Percentiles rank a stretch among this genome's conserved stretches.
Conservation (phyloP, 2,329 filamentous ascomycete genomes). For the Cladosporium sp. region DNA sequence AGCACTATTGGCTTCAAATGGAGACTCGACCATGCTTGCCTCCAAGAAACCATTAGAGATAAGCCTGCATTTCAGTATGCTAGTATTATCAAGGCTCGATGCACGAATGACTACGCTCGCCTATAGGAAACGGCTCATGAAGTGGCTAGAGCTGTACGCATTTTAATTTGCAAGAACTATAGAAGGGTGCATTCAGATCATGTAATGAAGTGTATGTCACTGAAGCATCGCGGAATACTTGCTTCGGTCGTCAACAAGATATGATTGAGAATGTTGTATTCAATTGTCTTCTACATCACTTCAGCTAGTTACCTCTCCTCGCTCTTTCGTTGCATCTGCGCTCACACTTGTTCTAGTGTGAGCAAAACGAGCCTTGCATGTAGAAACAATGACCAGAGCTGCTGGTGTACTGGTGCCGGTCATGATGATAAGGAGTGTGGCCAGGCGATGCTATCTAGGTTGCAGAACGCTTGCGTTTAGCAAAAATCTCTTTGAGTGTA, state of each 20-base stretch:
- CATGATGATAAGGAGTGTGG: neutral
- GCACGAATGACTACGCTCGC: neutral
- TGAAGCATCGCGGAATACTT: neutral
- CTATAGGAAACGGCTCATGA: neutral
- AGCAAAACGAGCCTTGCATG: neutral
- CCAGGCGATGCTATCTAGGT: neutral
- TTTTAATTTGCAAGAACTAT: neutral
- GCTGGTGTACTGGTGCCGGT: neutral
- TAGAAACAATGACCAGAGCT: neutral
- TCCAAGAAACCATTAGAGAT: neutral
- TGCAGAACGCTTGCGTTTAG: neutral
- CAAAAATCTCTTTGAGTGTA: neutral
- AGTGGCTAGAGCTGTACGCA: neutral
- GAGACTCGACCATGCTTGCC: neutral
- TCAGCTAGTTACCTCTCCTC: neutral
- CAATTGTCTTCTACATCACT: neutral
- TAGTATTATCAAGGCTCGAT: neutral
- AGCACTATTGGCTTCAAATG: neutral
- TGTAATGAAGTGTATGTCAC: neutral
- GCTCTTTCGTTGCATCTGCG: neutral
- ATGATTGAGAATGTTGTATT: neutral
- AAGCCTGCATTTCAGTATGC: too few species aligned
- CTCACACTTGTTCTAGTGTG: neutral
- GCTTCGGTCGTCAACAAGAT: neutral
- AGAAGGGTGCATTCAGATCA: neutral